Percentiles rank a stretch among this genome's conserved stretches.
phyloP scores from a whole-genome alignment of 2,329 filamentous ascomycete genomes.

The Helotiales sp. region DNA sequence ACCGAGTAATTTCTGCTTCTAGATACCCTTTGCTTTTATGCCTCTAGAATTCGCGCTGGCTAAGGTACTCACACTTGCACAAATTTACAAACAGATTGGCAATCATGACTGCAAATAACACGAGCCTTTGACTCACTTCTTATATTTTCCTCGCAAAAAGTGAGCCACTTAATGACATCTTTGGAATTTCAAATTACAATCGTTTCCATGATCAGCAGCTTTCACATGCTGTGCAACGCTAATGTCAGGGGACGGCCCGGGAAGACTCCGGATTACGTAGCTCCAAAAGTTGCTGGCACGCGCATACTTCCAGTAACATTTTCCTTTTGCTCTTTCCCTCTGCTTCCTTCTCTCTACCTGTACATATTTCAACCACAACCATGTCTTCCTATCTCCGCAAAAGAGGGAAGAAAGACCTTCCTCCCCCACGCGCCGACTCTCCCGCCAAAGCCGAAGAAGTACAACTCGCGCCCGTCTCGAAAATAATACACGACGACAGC shows the following conservation, averaged over 20 bases:
- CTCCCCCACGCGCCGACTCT: conserved; percentile 23
- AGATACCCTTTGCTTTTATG: not conserved
- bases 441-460: conserved; percentile 48
- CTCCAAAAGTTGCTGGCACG: not conserved
- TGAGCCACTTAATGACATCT: too few species aligned
- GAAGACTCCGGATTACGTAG: conserved; percentile 15
- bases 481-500: conserved; percentile 43
- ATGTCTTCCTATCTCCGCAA: conserved; percentile 34
- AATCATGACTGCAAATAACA: not conserved
- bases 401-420: conserved; percentile 28
- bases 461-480: conserved; percentile 56
- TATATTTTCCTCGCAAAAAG: not conserved
- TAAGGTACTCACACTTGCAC: too few species aligned
- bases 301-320: not conserved
- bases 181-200: too few species aligned
- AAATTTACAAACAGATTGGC: not conserved
- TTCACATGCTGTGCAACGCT: conserved; percentile 13
- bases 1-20: conserved; percentile 24
- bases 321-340: not conserved
- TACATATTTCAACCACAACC: not conserved
- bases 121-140: not conserved
- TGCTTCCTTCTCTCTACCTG: not conserved
- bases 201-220: too few species aligned
- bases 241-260: conserved; percentile 7
- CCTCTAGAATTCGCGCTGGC: not conserved